A percentile compares a stretch with the other conserved stretches of the same genome.
phyloP scores from a whole-genome alignment of 805 yeast genomes.

The Danielozyma ontarioensis region DNA sequence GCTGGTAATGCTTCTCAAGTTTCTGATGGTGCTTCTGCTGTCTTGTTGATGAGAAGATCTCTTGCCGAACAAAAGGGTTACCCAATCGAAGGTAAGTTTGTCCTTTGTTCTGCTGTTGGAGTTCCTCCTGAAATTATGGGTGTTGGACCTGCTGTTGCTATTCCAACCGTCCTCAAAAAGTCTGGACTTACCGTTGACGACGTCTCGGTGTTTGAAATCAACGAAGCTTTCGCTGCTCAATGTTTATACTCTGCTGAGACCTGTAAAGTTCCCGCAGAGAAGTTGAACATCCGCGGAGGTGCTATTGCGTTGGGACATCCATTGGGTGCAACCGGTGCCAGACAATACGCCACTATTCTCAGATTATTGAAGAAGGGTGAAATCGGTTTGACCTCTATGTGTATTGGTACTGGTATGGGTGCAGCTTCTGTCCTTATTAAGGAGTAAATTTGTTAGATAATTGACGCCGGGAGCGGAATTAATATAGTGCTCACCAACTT shows the following conservation, averaged over 20 bases:
- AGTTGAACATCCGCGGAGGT: constrained; percentile 87
- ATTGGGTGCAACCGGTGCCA: constrained; percentile 24
- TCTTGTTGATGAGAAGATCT: constrained; percentile 76
- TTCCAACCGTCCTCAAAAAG: constrained; percentile 72
- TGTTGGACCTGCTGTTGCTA: constrained; percentile 94
- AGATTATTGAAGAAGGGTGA: constrained; percentile 15
- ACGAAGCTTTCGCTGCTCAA: constrained; percentile 97
- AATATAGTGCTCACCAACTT: too few relatives aligned
- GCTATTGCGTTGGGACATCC: constrained; percentile 98
- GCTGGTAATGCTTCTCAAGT: constrained; percentile 98
- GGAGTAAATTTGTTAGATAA: constrained; percentile 6
- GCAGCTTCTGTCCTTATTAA: constrained; percentile 14
- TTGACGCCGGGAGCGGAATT: too few relatives aligned
- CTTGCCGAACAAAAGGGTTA: constrained; percentile 71
- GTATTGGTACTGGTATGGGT: constrained; percentile 19
- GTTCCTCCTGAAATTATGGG: constrained; percentile 99
- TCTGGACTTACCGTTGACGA: constrained; percentile 58
- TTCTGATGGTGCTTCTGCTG: constrained; percentile 94
- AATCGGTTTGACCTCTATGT: constrained; percentile 17
- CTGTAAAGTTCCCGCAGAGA: constrained; percentile 57
- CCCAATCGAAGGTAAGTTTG: constrained; percentile 73
- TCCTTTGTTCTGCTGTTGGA: constrained; percentile 77
- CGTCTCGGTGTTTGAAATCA: constrained; percentile 75
- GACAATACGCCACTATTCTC: constrained; percentile 15
- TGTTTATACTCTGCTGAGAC: constrained; percentile 69